Base-by-base conservation (phyloP, 2,329 filamentous ascomycete genomes). In the Colletotrichum eleusines region DNA sequence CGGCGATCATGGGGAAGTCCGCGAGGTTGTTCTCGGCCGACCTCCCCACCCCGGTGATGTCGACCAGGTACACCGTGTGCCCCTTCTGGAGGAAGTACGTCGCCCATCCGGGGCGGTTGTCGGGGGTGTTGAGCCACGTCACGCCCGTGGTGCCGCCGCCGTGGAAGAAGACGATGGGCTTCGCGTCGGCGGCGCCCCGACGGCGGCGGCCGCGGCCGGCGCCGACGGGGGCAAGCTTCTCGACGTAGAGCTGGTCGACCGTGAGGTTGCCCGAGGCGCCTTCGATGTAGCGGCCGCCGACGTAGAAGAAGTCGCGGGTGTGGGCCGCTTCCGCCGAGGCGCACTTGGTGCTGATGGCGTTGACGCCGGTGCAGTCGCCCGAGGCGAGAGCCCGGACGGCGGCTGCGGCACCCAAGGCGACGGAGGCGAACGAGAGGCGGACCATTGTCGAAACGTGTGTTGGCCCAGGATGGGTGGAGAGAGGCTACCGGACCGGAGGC, bases 181-280 rank as follows among this genome's bases (percentile, higher is more conserved):
- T 72, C 12, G 61, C 48, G 0, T 57, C 16, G 1, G 55, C 3
- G 18, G 40, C 33, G 12, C 26, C 33, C 1, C 66, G 50, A 20
- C 66, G 20, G 6, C 7, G 59, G 8, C 65, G 65, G 44, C 38
- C 31, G 31, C 57, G 33, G 6, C 38, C 42, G 20, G 40, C 18
- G 28, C 33, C 42, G 5, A 50, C 70, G 9, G 85, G 83, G 3
- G 74, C 73, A 16, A 87, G 79, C 63, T 80, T 80, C 77, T 88
- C 87, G 33, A 88, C 84, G 72, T 88, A 88, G 79, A 88, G 85
- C 77, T 88, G 86, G 61, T 81, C 80, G 38, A 76, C 76, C 14
- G 77, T 74, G 28, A 78, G 73, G 67, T 81, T 77, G 2, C 78
- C 78, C 0, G 73, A 66, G 3, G 72, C 73, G 51, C 78, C 74